Evolutionary conservation across 768 basidiomycete genomes (phyloP).

Genomic region (Tephrocybe sp.): DNA sequence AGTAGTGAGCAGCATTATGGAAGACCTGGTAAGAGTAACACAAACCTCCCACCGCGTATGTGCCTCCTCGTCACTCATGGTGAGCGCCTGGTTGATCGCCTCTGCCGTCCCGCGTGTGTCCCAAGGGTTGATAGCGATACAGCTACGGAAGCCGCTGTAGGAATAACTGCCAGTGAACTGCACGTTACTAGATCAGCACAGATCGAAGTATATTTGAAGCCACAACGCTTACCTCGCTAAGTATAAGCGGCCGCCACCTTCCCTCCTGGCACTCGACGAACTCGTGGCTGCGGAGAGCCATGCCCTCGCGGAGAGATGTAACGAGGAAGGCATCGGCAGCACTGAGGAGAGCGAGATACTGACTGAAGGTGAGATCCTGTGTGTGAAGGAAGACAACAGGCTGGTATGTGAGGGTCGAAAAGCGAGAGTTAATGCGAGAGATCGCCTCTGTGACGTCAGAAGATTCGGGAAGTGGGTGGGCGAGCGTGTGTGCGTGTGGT

Average conservation of each 20-base stretch:
- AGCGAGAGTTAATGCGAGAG: slow-evolving; percentile 78
- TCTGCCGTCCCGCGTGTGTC: slow-evolving; percentile 80
- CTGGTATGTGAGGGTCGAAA: slow-evolving; percentile 80
- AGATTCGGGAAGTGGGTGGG: slow-evolving; percentile 16
- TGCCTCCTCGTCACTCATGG: slow-evolving; percentile 76
- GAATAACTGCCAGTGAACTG: slow-evolving; percentile 87
- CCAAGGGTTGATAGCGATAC: slow-evolving; percentile 86
- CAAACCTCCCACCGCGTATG: slow-evolving; percentile 72
- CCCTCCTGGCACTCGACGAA: slow-evolving; percentile 85
- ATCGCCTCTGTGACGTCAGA: slow-evolving; percentile 76
- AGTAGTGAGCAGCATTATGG: not conserved
- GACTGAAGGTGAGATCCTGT: slow-evolving; percentile 80
- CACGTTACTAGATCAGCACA: not conserved
- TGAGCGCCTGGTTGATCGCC: slow-evolving; percentile 51
- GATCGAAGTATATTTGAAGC: not conserved
- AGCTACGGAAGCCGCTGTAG: slow-evolving; percentile 84
- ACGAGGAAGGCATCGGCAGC: slow-evolving; percentile 87
- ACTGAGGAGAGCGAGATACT: slow-evolving; percentile 79
- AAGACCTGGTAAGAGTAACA: not conserved
- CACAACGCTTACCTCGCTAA: slow-evolving; percentile 63
- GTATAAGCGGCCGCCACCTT: slow-evolving; percentile 64
- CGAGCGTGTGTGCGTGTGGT: slow-evolving; percentile 60
- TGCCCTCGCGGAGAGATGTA: slow-evolving; percentile 83
- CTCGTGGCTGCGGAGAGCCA: slow-evolving; percentile 83
- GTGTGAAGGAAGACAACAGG: slow-evolving; percentile 87